phyloP scores from a whole-genome alignment of 345 rosid genomes.

The Carallia brachiata region DNA sequence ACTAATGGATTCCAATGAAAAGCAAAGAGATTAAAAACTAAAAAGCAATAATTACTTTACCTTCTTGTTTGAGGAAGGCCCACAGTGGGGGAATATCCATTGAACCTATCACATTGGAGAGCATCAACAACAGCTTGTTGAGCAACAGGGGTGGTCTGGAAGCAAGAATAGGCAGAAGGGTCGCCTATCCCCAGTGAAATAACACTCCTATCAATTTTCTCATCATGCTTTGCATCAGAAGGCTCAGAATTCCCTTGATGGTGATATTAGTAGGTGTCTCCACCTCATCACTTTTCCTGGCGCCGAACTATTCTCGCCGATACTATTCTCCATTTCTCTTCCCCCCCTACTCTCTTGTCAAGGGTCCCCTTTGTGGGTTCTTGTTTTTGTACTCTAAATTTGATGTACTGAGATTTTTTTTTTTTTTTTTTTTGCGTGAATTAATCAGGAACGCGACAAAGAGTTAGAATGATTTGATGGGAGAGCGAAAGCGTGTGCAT shows the following conservation, averaged over 20 bases:
- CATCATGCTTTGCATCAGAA: constrained; percentile 55
- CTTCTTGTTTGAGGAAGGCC: constrained; percentile 93
- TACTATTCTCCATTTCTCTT: constrained; percentile 25
- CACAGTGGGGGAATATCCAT: constrained; percentile 90
- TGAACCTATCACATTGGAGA: constrained; percentile 69
- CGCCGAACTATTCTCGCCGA: constrained; percentile 10
- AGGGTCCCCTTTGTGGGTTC: not conserved
- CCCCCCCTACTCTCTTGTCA: not conserved
- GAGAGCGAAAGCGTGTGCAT: not conserved
- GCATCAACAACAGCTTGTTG: constrained; percentile 62
- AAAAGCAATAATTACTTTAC: constrained; percentile 22
- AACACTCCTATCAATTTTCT: constrained; percentile 37
- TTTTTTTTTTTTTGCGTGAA: too few relatives aligned
- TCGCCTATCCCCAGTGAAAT: constrained; percentile 92
- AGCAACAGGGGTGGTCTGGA: constrained; percentile 62
- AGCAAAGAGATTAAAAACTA: not conserved
- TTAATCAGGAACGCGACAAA: not conserved
- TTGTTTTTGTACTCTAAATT: too few relatives aligned
- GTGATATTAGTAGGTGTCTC: constrained; percentile 53
- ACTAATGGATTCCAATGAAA: not conserved
- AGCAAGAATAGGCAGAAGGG: constrained; percentile 80
- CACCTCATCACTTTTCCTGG: constrained; percentile 22
- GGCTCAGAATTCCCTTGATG: constrained; percentile 74
- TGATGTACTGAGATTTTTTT: too few relatives aligned
- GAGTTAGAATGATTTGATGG: not conserved